phyloP scores from a whole-genome alignment of 1,139 yeast species.

The Protomyces lactucae-debilis region DNA sequence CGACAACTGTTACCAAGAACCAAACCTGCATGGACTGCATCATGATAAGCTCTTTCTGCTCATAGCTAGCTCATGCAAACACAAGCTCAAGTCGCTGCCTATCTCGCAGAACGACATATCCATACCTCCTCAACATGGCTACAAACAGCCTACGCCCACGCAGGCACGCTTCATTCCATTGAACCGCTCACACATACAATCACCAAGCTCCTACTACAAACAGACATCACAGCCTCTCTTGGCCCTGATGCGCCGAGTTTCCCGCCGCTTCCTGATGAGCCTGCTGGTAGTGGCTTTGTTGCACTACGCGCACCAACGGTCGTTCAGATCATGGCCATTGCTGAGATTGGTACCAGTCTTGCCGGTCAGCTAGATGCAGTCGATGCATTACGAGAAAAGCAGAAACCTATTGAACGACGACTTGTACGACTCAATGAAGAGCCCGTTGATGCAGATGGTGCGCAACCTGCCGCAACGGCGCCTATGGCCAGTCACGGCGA shows the following conservation, averaged over 20 bases:
- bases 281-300: neutral
- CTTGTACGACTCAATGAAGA: neutral
- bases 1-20: too few relatives aligned
- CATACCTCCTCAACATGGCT: neutral
- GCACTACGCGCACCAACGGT: neutral
- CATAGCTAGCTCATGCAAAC: neutral
- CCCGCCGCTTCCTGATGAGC: neutral
- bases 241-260: neutral
- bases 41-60: too few relatives aligned
- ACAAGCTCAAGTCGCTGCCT: conserved; percentile 1
- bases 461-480: neutral
- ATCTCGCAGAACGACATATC: neutral
- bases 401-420: neutral
- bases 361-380: neutral
- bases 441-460: neutral
- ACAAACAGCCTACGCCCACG: neutral
- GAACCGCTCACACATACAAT: neutral
- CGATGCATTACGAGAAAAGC: neutral
- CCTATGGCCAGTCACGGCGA: neutral
- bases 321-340: neutral
- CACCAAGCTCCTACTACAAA: neutral
- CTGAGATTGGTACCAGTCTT: neutral
- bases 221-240: neutral
- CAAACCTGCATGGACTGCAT: too few relatives aligned
- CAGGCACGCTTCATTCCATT: neutral